A percentile compares a stretch with the other conserved stretches of the same genome.
Evolutionary conservation across 495 filamentous ascomycete genomes (phyloP).

Genomic region (Poronia punctata): DNA sequence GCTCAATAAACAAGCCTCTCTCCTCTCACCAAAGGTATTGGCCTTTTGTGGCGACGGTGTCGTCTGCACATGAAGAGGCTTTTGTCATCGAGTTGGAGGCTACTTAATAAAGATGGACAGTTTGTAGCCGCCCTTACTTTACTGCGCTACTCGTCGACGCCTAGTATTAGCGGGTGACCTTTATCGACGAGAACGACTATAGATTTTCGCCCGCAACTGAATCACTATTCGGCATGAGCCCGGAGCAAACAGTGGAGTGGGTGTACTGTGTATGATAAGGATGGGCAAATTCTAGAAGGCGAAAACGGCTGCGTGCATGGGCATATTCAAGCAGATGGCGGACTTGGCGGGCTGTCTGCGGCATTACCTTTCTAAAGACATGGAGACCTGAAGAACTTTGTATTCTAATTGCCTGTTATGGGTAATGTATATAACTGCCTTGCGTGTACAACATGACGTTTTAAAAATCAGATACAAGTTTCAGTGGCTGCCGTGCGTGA

Average conservation of each 20-base stretch:
- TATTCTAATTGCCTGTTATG: slow-evolving; percentile 15
- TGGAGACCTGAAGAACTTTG: slow-evolving; percentile 14
- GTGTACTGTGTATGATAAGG: slow-evolving; percentile 24
- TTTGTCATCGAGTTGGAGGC: slow-evolving; percentile 1
- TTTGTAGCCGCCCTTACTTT: slow-evolving; percentile 16
- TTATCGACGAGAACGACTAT: slow-evolving; percentile 16
- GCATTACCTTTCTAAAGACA: slow-evolving; percentile 10
- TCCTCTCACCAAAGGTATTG: slow-evolving; percentile 11
- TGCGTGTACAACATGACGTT: slow-evolving; percentile 19
- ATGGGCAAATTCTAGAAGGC: slow-evolving; percentile 19
- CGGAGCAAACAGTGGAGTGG: slow-evolving; percentile 9
- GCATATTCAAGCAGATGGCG: slow-evolving; percentile 13
- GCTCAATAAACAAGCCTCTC: slow-evolving; percentile 17
- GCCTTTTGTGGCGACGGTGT: not conserved
- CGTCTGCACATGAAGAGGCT: not conserved
- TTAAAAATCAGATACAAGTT: not conserved
- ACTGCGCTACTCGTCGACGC: slow-evolving; percentile 13
- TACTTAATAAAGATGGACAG: slow-evolving; percentile 1
- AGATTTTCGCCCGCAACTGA: slow-evolving; percentile 19
- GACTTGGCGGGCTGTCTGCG: slow-evolving; percentile 12
- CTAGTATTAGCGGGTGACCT: slow-evolving; percentile 13
- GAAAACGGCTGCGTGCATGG: slow-evolving; percentile 16
- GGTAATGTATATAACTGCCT: slow-evolving; percentile 25
- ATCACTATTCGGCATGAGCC: slow-evolving; percentile 4
- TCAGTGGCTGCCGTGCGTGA: not conserved